These are phyloP conservation scores for Phoma herbarum DNA, from an alignment of 2,329 filamentous ascomycete genomes.

Conservation along the genomic window DNA sequence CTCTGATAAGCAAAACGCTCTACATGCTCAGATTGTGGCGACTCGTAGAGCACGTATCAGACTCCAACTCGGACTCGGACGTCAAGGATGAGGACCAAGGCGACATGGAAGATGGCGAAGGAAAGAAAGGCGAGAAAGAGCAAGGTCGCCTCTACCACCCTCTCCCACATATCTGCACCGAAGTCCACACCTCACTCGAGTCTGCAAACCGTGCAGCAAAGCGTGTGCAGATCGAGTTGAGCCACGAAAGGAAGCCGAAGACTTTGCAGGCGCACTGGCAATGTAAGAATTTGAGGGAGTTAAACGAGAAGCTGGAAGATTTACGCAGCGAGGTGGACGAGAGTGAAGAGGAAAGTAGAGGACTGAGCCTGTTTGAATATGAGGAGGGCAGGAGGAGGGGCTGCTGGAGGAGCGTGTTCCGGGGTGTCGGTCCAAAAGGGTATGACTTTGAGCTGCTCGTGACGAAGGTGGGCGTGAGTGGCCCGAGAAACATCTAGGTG, in stretches of 20 bases:
- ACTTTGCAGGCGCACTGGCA: conserved; percentile 27
- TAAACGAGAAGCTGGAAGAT: conserved; percentile 26
- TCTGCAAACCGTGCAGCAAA: conserved; percentile 40
- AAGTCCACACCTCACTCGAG: conserved; percentile 36
- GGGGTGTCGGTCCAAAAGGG: conserved; percentile 28
- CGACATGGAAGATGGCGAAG: not conserved
- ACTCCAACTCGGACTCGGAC: not conserved
- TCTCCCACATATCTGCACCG: conserved; percentile 18
- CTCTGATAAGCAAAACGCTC: conserved; percentile 27
- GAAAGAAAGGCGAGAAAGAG: not conserved
- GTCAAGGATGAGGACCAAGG: not conserved
- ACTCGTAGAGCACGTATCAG: conserved; percentile 10
- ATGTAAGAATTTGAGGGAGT: conserved; percentile 17
- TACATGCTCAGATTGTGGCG: conserved; percentile 38
- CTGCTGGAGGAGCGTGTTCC: conserved; percentile 38
- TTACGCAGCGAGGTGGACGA: conserved; percentile 9
- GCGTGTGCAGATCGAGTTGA: conserved; percentile 37
- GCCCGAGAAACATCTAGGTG: conserved; percentile 39
- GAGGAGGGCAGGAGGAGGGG: conserved; percentile 15
- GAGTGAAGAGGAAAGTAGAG: not conserved
- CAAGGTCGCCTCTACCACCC: conserved; percentile 22
- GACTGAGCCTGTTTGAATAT: not conserved
- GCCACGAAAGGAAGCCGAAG: conserved; percentile 26
- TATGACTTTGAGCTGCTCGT: conserved; percentile 38
- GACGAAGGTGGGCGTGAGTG: conserved; percentile 30